phyloP scores from a whole-genome alignment of 805 yeast genomes.

The Priceomyces haplophilus region DNA sequence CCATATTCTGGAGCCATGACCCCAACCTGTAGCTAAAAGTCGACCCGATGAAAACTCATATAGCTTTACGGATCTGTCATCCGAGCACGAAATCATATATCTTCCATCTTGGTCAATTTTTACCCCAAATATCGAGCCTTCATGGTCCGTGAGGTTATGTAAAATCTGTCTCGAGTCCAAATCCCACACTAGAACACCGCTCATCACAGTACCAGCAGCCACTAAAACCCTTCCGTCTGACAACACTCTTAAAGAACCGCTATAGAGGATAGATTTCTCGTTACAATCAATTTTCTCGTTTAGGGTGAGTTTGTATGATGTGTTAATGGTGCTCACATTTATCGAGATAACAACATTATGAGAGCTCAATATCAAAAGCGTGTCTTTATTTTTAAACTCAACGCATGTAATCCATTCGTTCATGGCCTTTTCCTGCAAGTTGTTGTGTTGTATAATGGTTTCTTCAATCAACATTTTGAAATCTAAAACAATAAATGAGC shows the following conservation, averaged over 20 bases:
- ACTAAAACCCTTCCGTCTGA: constrained; percentile 44
- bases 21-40: constrained; percentile 84
- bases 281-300: constrained; percentile 42
- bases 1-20: constrained; percentile 96
- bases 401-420: constrained; percentile 80
- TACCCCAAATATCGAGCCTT: constrained; percentile 89
- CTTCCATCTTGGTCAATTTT: constrained; percentile 54
- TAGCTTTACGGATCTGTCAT: constrained; percentile 82
- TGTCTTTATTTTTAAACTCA: constrained; percentile 42
- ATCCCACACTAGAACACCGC: constrained; percentile 82
- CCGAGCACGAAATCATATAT: constrained; percentile 78
- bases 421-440: constrained; percentile 44
- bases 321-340: constrained; percentile 28
- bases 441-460: neutral
- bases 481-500: constrained; percentile 53
- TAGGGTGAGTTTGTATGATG: constrained; percentile 19
- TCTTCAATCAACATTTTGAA: constrained; percentile 26
- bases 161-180: constrained; percentile 39
- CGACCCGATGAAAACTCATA: constrained; percentile 62
- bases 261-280: constrained; percentile 81
- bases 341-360: constrained; percentile 61
- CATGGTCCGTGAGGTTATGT: constrained; percentile 68
- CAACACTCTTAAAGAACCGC: constrained; percentile 67
- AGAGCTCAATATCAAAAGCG: constrained; percentile 61
- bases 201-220: constrained; percentile 93